phyloP scores from a whole-genome alignment of 176 grass and related monocot species.

The Rhipidocladum racemiflorum region DNA sequence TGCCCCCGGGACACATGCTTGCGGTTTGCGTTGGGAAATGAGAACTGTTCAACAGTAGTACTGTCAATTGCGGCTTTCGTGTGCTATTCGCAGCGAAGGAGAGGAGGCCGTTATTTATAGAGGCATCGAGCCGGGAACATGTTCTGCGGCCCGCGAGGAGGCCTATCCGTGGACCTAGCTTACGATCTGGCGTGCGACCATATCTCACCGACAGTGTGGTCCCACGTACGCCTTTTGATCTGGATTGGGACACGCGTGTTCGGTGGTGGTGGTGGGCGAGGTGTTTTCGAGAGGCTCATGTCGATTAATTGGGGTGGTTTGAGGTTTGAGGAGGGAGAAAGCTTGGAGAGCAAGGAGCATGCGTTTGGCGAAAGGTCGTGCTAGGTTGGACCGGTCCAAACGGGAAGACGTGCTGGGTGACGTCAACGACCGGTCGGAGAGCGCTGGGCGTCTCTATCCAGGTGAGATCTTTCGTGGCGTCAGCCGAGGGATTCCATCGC shows the following conservation, averaged over 20 bases:
- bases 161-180: background rate
- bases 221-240: background rate
- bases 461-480: conserved; percentile 35
- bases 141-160: background rate
- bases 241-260: background rate
- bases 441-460: background rate
- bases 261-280: background rate
- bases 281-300: background rate
- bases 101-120: conserved; percentile 48
- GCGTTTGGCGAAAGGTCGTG: background rate
- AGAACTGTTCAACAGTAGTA: too few species aligned
- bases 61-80: conserved; percentile 28
- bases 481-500: background rate
- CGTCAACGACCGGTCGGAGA: background rate
- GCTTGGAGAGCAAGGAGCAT: conserved; percentile 42
- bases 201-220: background rate
- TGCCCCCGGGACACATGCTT: conserved; percentile 68
- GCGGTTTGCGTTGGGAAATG: background rate
- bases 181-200: background rate
- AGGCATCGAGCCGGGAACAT: conserved; percentile 24
- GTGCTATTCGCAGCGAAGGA: background rate
- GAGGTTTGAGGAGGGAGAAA: background rate
- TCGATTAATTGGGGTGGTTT: background rate
- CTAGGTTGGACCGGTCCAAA: conserved; percentile 34
- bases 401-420: conserved; percentile 52